These are phyloP conservation scores for Hyaloscypha finlandica DNA, from an alignment of 495 filamentous ascomycete genomes.

Conservation along the genomic window DNA sequence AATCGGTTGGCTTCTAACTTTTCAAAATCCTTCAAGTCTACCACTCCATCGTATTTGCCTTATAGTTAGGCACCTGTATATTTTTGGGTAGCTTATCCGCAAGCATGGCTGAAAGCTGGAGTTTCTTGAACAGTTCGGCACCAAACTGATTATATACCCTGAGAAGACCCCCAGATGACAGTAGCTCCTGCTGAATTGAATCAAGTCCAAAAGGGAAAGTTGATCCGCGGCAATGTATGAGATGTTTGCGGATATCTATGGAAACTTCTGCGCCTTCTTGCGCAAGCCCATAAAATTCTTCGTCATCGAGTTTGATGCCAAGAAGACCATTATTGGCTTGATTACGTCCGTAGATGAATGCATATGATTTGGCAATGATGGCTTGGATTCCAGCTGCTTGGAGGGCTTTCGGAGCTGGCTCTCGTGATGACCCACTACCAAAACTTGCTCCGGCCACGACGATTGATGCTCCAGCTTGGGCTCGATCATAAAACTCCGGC, in stretches of 20 bases:
- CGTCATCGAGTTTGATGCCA: not conserved
- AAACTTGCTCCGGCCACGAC: not conserved
- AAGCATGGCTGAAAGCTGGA: not conserved
- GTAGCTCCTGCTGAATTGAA: constrained; percentile 2
- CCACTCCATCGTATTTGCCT: not conserved
- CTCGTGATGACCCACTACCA: not conserved
- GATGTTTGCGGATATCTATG: not conserved
- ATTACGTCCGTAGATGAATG: constrained; percentile 5
- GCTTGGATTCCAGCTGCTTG: not conserved
- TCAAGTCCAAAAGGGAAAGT: not conserved
- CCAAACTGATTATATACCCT: constrained; percentile 3
- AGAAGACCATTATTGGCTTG: constrained; percentile 1
- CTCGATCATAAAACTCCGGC: not conserved
- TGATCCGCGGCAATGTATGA: not conserved
- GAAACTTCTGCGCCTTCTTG: not conserved
- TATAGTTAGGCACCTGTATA: not conserved
- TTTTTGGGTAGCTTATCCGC: not conserved
- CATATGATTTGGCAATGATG: constrained; percentile 6
- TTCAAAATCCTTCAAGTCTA: not conserved
- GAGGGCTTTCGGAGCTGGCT: constrained; percentile 1
- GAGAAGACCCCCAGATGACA: not conserved
- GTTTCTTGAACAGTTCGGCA: constrained; percentile 1
- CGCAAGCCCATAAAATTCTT: not conserved
- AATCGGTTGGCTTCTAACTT: too few species aligned
- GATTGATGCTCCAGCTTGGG: not conserved